phyloP scores from a whole-genome alignment of 306 rosid genomes.

The Castanea mollissima region DNA sequence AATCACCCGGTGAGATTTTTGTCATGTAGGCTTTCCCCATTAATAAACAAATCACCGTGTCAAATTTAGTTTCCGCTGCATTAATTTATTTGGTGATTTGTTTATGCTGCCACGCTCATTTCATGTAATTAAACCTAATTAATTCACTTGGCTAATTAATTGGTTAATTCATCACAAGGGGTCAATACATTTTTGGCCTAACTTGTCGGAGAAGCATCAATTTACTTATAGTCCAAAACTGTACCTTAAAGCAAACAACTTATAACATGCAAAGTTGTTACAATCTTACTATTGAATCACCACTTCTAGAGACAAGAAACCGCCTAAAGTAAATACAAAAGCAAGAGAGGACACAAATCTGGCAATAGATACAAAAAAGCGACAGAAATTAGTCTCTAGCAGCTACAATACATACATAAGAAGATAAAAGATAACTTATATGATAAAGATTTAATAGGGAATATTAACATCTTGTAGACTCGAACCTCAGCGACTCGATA shows the following conservation, averaged over 20 bases:
- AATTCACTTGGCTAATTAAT: no score
- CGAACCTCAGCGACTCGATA: no score
- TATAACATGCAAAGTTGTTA: slow-evolving; percentile 14
- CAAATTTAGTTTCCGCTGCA: no score
- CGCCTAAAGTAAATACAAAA: slow-evolving; percentile 57
- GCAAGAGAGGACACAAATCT: slow-evolving; percentile 85
- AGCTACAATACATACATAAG: neutral
- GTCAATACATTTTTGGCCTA: no score
- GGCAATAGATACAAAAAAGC: slow-evolving; percentile 21
- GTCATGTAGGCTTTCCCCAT: no score
- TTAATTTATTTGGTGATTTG: no score
- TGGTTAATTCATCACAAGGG: no score
- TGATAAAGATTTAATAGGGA: neutral
- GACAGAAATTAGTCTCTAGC: neutral
- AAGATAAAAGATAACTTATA: neutral
- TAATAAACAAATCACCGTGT: no score
- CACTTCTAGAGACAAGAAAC: slow-evolving; percentile 82
- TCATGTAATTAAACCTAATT: no score
- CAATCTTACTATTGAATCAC: slow-evolving; percentile 77
- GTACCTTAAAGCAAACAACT: slow-evolving; percentile 11
- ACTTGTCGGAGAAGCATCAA: slow-evolving; percentile 47
- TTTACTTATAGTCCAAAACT: slow-evolving; percentile 15
- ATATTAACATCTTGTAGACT: neutral
- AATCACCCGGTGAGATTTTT: no score
- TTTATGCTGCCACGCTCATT: no score